Evolutionary conservation across 176 grass and related monocot genomes (phyloP).

Genomic region (Olyra latifolia): DNA sequence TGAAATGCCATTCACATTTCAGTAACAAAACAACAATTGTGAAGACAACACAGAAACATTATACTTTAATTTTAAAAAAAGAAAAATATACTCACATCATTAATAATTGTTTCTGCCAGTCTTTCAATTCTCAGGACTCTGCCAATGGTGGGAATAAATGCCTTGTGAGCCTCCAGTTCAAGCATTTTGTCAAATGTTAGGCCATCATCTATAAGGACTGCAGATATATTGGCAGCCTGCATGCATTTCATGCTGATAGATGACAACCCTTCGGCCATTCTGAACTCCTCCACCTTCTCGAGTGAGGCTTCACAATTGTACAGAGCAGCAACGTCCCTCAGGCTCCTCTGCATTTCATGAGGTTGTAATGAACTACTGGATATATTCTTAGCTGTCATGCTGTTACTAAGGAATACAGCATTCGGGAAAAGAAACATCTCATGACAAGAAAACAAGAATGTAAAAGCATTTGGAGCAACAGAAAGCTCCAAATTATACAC

Average conservation of each 20-base stretch:
- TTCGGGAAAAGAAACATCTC: neutral
- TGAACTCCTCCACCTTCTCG: slow-evolving; percentile 67
- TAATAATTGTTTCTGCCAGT: slow-evolving; percentile 88
- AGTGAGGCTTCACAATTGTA: slow-evolving; percentile 68
- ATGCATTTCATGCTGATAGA: slow-evolving; percentile 80
- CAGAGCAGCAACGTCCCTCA: slow-evolving; percentile 79
- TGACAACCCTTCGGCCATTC: slow-evolving; percentile 57
- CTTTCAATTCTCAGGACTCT: slow-evolving; percentile 85
- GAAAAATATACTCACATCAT: slow-evolving; percentile 64
- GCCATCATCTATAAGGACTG: slow-evolving; percentile 76
- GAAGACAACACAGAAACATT: neutral
- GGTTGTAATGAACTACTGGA: slow-evolving; percentile 25
- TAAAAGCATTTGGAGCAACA: slow-evolving; percentile 4
- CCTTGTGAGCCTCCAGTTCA: slow-evolving; percentile 65
- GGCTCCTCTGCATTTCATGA: slow-evolving; percentile 66
- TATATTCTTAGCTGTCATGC: neutral
- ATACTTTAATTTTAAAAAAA: neutral
- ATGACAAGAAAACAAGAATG: neutral
- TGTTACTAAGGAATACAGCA: neutral
- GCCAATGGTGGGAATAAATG: slow-evolving; percentile 62
- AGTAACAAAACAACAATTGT: slow-evolving; percentile 15
- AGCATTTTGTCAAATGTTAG: slow-evolving; percentile 80
- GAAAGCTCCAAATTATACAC: neutral
- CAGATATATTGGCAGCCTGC: slow-evolving; percentile 74
- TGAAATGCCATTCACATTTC: neutral